These are phyloP conservation scores for Aspergillus phoenicis DNA, from an alignment of 2,329 filamentous ascomycete species.

Conservation along the genomic window DNA sequence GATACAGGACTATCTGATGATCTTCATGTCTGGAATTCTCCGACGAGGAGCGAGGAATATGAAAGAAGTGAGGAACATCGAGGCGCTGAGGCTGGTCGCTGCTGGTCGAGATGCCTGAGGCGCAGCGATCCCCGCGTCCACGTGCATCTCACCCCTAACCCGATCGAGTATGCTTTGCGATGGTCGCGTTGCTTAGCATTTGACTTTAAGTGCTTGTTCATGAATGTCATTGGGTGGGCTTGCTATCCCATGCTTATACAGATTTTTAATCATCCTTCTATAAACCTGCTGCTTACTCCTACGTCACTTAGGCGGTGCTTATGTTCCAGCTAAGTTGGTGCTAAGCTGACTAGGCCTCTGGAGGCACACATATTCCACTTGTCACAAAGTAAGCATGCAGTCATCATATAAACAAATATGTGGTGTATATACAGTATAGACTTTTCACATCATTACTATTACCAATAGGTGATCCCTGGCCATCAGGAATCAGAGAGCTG, in stretches of 20 bases:
- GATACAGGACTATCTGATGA: not conserved
- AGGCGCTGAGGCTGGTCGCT: not conserved
- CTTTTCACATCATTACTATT: too few relatives aligned
- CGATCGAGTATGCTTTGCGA: slow-evolving; percentile 6
- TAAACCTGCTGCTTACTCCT: too few relatives aligned
- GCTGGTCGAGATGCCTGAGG: not conserved
- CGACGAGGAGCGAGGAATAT: not conserved
- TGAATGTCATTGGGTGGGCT: too few relatives aligned
- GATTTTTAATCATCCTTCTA: too few relatives aligned
- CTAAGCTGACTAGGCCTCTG: too few relatives aligned
- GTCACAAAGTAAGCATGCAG: too few relatives aligned
- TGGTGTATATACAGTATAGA: too few relatives aligned
- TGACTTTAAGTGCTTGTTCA: not conserved
- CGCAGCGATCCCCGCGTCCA: not conserved
- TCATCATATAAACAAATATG: not conserved
- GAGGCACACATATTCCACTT: too few relatives aligned
- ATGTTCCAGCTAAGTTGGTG: too few relatives aligned
- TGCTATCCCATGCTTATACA: too few relatives aligned
- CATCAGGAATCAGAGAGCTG: not conserved
- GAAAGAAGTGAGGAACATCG: not conserved
- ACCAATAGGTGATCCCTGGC: too few relatives aligned
- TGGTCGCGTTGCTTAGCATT: not conserved
- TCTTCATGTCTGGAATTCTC: not conserved
- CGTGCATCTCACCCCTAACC: not conserved
- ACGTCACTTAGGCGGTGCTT: too few relatives aligned